Evolutionary conservation across 2,329 filamentous ascomycete genomes (phyloP).

Genomic region (Fusarium transvaalense): DNA sequence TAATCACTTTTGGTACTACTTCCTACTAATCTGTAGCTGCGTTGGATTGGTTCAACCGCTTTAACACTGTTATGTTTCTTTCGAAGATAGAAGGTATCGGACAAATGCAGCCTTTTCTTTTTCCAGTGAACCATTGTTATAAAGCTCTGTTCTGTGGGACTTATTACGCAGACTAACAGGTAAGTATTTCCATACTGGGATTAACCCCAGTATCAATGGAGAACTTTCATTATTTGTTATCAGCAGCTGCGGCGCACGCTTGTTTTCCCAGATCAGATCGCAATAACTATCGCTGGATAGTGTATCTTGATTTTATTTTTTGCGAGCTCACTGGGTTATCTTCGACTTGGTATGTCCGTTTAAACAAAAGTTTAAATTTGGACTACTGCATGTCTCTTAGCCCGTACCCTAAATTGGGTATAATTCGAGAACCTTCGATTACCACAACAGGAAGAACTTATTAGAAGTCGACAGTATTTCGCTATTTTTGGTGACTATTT

Average conservation of each 20-base stretch:
- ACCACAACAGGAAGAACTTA: accelerated
- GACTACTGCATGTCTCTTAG: background rate
- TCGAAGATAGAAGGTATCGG: too few relatives aligned
- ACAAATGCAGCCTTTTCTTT: too few relatives aligned
- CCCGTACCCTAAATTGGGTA: background rate
- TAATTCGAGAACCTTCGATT: accelerated
- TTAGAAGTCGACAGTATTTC: background rate
- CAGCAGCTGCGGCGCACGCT: background rate
- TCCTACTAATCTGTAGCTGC: too few relatives aligned
- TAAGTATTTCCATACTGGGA: background rate
- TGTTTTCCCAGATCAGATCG: background rate
- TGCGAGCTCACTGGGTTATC: accelerated
- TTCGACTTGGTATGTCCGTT: background rate
- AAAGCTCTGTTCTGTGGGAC: too few relatives aligned
- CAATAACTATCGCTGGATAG: too few relatives aligned
- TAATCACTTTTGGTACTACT: too few relatives aligned
- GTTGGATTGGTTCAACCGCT: too few relatives aligned
- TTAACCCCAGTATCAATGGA: background rate
- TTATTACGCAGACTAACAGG: background rate
- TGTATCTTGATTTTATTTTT: too few relatives aligned
- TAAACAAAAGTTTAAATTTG: background rate
- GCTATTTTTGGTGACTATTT: background rate
- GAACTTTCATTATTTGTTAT: background rate
- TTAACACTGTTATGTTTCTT: too few relatives aligned
- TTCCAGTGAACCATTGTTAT: too few relatives aligned